Conservation (phyloP, 257 asterid species). For the Scutellaria baicalensis region DNA sequence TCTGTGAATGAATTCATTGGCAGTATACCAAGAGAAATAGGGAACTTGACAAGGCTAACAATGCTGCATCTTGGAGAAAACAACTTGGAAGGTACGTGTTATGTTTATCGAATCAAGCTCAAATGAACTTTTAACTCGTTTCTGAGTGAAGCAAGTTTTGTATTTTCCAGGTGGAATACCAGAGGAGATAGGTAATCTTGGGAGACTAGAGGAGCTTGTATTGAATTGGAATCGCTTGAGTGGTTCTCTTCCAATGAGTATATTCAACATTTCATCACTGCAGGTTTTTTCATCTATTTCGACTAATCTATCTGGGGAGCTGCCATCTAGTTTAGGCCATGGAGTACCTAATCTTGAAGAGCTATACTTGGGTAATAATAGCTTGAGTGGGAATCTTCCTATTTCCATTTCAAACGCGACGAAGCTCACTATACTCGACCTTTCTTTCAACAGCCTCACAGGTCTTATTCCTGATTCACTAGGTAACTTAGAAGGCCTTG, state of each 20-base stretch:
- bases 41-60: constrained; percentile 23
- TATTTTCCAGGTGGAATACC: constrained; percentile 23
- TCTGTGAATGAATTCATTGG: constrained; percentile 27
- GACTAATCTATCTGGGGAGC: background rate
- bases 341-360: constrained; percentile 21
- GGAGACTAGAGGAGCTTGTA: constrained; percentile 10
- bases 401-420: constrained; percentile 14
- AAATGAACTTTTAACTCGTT: background rate
- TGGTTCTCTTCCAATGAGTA: constrained; percentile 15
- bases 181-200: constrained; percentile 26
- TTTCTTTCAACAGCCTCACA: background rate
- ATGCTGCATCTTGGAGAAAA: constrained; percentile 20
- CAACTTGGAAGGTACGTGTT: constrained; percentile 26
- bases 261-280: constrained; percentile 32
- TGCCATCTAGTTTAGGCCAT: constrained; percentile 15
- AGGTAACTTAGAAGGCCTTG: constrained; percentile 2
- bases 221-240: background rate
- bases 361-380: constrained; percentile 9
- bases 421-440: background rate
- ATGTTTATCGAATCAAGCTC: too few species aligned
- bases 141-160: too few species aligned
- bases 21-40: constrained; percentile 24
- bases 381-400: constrained; percentile 13
- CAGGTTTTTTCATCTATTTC: background rate
- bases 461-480: constrained; percentile 6